Percentiles rank a stretch among this genome's conserved stretches.
phyloP scores from a whole-genome alignment of 768 basidiomycete species.

The Lyophyllum decastes region DNA sequence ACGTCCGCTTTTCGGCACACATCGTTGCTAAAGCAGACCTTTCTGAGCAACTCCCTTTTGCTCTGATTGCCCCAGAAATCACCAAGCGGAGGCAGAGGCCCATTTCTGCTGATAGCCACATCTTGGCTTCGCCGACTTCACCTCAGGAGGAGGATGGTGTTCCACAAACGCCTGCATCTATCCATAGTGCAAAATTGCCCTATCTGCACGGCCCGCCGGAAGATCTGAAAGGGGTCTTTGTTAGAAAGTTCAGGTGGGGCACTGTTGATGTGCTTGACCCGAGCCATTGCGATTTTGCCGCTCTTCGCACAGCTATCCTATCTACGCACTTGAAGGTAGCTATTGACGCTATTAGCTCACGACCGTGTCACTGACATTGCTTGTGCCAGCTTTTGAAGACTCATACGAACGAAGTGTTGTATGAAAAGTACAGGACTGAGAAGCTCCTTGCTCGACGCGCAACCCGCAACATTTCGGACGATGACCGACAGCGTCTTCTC shows the following conservation, averaged over 20 bases:
- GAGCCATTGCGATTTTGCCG: conserved; percentile 84
- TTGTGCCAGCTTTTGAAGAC: conserved; percentile 68
- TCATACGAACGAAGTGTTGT: conserved; percentile 85
- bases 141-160: conserved; percentile 47
- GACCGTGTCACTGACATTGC: not conserved
- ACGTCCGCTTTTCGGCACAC: conserved; percentile 75
- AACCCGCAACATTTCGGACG: conserved; percentile 75
- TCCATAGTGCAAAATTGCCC: conserved; percentile 34
- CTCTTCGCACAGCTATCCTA: conserved; percentile 80
- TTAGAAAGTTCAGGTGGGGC: conserved; percentile 86
- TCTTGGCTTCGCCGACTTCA: conserved; percentile 23
- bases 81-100: conserved; percentile 43
- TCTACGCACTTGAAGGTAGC: conserved; percentile 83
- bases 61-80: conserved; percentile 74
- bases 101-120: conserved; percentile 29
- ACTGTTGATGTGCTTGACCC: conserved; percentile 85
- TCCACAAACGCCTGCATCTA: conserved; percentile 38
- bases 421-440: conserved; percentile 92
- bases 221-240: conserved; percentile 73
- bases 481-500: conserved; percentile 69
- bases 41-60: conserved; percentile 68
- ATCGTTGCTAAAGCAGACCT: conserved; percentile 64
- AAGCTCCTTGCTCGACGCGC: conserved; percentile 86
- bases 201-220: conserved; percentile 61
- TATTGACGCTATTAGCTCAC: not conserved